Evolutionary conservation across 2,329 filamentous ascomycete species (phyloP).

Genomic region (Thielaviopsis populi): DNA sequence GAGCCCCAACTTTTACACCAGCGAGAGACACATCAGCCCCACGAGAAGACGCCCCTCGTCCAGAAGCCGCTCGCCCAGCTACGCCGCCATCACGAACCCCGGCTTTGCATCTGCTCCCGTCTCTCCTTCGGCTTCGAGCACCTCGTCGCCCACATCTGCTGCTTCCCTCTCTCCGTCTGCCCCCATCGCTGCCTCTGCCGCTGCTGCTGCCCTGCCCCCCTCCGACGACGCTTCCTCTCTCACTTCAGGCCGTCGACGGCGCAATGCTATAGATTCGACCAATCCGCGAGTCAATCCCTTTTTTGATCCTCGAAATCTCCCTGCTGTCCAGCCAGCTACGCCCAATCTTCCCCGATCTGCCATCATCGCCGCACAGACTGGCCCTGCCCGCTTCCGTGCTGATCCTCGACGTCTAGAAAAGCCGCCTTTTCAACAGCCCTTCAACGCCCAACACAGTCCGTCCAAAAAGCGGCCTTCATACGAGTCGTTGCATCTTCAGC

Average conservation of each 20-base stretch:
- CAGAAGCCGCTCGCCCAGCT: constrained; percentile 15
- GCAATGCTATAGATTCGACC: constrained; percentile 18
- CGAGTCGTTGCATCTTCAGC: constrained; percentile 13
- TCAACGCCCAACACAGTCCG: constrained; percentile 13
- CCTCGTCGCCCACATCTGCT: neutral
- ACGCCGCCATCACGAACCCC: constrained; percentile 1
- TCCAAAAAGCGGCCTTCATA: constrained; percentile 10
- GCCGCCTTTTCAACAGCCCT: constrained; percentile 16
- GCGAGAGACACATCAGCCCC: constrained; percentile 12
- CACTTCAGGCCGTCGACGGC: constrained; percentile 16
- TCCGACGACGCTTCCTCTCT: neutral
- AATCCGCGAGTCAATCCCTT: constrained; percentile 16
- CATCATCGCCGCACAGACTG: constrained; percentile 18
- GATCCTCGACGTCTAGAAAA: constrained; percentile 17
- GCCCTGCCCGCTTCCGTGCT: constrained; percentile 17
- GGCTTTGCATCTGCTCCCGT: neutral
- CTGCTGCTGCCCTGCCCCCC: neutral
- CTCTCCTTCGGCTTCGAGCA: neutral
- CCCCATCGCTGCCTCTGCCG: neutral
- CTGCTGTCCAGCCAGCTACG: constrained; percentile 16
- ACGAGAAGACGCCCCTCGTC: constrained; percentile 11
- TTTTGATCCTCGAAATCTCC: constrained; percentile 15
- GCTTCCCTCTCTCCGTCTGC: neutral
- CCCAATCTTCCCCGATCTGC: constrained; percentile 17
- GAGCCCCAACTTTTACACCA: constrained; percentile 13